Percentiles rank a stretch among this genome's conserved stretches.
These are phyloP conservation scores for Xeromyces bisporus DNA, from an alignment of 495 filamentous ascomycete species.

Conservation along the genomic window DNA sequence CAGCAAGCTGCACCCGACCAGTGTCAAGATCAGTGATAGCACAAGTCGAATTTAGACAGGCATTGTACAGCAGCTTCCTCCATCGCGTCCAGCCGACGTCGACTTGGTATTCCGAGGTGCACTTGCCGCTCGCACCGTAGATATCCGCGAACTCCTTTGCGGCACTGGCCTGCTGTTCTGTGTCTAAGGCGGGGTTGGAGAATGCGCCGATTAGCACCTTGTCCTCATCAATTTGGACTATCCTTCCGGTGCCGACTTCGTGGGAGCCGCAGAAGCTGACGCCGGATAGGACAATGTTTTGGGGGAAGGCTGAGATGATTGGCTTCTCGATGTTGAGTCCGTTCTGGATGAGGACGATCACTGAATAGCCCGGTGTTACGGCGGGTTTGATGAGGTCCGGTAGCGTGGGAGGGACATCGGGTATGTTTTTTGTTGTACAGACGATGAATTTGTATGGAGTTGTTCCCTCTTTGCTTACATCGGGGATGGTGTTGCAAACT, in stretches of 20 bases:
- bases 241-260: too few relatives aligned
- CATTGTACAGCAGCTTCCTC: constrained; percentile 31
- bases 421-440: constrained; percentile 22
- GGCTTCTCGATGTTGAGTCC: constrained; percentile 47
- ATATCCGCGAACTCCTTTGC: too few relatives aligned
- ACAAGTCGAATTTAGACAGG: constrained; percentile 23
- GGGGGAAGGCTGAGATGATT: constrained; percentile 29
- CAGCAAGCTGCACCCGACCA: background rate
- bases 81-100: constrained; percentile 22
- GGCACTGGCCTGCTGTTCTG: too few relatives aligned
- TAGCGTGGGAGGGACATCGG: constrained; percentile 24
- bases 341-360: constrained; percentile 44
- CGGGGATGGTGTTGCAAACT: constrained; percentile 22
- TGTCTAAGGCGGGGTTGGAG: too few relatives aligned
- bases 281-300: constrained; percentile 34
- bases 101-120: constrained; percentile 2
- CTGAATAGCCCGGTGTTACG: constrained; percentile 28
- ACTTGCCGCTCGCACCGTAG: background rate
- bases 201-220: too few relatives aligned
- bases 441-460: constrained; percentile 33
- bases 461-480: constrained; percentile 12
- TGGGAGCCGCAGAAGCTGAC: constrained; percentile 34
- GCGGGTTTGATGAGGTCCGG: constrained; percentile 33
- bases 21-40: constrained; percentile 27
- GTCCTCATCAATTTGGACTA: too few relatives aligned